A percentile compares a stretch with the other conserved stretches of the same genome.
Conservation (phyloP, 805 yeast genomes). For the Pichia phayaonensis region DNA sequence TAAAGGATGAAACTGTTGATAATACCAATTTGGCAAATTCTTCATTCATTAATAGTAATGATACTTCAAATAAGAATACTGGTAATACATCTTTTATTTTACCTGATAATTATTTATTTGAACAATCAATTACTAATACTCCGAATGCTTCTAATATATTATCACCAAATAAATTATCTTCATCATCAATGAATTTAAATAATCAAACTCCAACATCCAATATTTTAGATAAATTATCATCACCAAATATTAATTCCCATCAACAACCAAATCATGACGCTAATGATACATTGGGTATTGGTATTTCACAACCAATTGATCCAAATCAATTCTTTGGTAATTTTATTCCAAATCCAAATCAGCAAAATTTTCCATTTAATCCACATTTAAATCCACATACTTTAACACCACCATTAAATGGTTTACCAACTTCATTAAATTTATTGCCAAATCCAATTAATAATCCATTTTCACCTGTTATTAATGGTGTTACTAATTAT, state of each 20-base stretch:
- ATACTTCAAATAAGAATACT: neutral
- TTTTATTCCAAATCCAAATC: slow-evolving; percentile 5
- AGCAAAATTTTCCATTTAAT: neutral
- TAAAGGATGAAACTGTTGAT: slow-evolving; percentile 4
- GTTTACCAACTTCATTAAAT: slow-evolving; percentile 2
- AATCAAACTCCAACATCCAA: neutral
- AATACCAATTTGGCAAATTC: neutral
- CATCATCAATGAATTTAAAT: neutral
- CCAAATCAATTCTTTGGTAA: slow-evolving; percentile 2
- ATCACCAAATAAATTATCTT: slow-evolving; percentile 8
- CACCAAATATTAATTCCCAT: slow-evolving; percentile 13
- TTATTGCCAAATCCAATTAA: neutral
- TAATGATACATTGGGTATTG: slow-evolving; percentile 25
- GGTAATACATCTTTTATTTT: slow-evolving; percentile 7
- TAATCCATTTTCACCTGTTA: neutral
- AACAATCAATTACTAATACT: slow-evolving; percentile 6
- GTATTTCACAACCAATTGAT: slow-evolving; percentile 10
- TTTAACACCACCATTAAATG: slow-evolving; percentile 2
- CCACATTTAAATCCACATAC: neutral
- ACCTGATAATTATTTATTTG: slow-evolving; percentile 8
- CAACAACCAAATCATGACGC: slow-evolving; percentile 19
- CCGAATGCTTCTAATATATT: slow-evolving; percentile 6
- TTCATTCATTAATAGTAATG: neutral
- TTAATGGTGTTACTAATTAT: neutral
- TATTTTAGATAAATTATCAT: slow-evolving; percentile 11